These are phyloP conservation scores for Neurospora sp. DNA, from an alignment of 495 filamentous ascomycete species.

Conservation along the genomic window DNA sequence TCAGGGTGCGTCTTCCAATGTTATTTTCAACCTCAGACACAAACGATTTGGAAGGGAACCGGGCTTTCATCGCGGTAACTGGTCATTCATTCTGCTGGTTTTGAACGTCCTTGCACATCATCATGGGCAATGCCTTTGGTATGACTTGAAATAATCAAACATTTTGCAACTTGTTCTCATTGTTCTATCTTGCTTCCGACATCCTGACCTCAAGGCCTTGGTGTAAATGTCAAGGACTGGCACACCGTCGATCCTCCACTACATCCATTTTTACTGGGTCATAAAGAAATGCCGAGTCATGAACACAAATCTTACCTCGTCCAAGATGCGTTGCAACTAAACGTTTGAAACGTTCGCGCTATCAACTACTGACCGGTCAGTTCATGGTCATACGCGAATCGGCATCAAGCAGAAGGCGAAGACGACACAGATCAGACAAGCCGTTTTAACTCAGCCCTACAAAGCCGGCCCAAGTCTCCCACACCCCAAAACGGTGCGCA, in stretches of 20 bases:
- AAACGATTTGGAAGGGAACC: background rate
- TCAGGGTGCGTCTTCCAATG: background rate
- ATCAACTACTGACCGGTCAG: background rate
- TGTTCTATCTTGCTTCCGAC: background rate
- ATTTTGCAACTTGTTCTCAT: background rate
- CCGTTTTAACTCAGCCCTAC: conserved; percentile 43
- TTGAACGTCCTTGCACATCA: background rate
- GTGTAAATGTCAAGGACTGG: background rate
- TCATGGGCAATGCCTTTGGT: background rate
- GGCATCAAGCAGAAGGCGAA: background rate
- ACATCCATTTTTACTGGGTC: background rate
- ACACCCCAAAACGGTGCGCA: conserved; percentile 34
- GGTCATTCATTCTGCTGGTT: background rate
- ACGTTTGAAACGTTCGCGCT: background rate
- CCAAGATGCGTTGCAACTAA: background rate
- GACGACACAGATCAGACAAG: conserved; percentile 27
- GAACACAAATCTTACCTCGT: background rate
- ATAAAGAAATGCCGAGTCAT: background rate
- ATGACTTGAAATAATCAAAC: background rate
- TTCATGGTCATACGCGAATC: background rate
- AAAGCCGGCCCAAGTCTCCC: conserved; percentile 26
- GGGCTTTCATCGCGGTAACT: background rate
- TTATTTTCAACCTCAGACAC: background rate
- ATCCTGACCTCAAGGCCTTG: too few relatives aligned
- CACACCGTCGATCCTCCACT: background rate